phyloP scores from a whole-genome alignment of 2,329 filamentous ascomycete species.

The Neonectria neomacrospora region DNA sequence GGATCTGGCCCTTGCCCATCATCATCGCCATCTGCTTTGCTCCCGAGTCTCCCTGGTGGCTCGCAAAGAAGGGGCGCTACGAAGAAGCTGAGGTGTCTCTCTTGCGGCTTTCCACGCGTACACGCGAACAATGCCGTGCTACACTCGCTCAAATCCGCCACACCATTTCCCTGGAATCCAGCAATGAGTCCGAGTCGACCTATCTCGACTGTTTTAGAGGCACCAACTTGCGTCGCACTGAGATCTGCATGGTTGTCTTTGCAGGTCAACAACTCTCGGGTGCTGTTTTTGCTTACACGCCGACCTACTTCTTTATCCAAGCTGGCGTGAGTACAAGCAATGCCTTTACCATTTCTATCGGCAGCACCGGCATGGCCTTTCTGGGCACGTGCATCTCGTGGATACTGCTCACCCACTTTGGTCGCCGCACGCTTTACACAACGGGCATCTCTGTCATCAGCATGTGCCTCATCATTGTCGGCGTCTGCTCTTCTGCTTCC shows the following conservation, averaged over 20 bases:
- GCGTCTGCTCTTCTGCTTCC: conserved; percentile 45
- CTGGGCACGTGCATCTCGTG: conserved; percentile 56
- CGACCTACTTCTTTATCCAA: conserved; percentile 61
- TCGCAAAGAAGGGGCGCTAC: conserved; percentile 42
- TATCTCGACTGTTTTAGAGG: conserved; percentile 62
- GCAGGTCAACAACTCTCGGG: conserved; percentile 54
- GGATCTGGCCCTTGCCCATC: conserved; percentile 49
- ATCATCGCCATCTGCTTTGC: conserved; percentile 44
- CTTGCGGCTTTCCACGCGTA: conserved; percentile 48
- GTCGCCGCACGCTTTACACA: conserved; percentile 56
- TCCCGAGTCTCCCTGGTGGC: conserved; percentile 51
- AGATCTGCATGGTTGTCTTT: conserved; percentile 58
- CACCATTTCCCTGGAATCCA: conserved; percentile 57
- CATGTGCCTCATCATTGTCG: conserved; percentile 50
- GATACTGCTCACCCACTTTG: conserved; percentile 54
- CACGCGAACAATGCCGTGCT: conserved; percentile 54
- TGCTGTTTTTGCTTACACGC: conserved; percentile 52
- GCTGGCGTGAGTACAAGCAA: conserved; percentile 53
- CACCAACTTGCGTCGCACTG: conserved; percentile 57
- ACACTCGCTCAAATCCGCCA: conserved; percentile 75
- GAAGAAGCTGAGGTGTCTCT: conserved; percentile 45
- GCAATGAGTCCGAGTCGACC: conserved; percentile 50
- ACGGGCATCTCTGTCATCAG: conserved; percentile 50
- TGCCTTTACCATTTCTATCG: conserved; percentile 56
- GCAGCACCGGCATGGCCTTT: conserved; percentile 50